Base-by-base conservation (phyloP, 1,284 basidiomycete species). In the Pascua guehoae region DNA sequence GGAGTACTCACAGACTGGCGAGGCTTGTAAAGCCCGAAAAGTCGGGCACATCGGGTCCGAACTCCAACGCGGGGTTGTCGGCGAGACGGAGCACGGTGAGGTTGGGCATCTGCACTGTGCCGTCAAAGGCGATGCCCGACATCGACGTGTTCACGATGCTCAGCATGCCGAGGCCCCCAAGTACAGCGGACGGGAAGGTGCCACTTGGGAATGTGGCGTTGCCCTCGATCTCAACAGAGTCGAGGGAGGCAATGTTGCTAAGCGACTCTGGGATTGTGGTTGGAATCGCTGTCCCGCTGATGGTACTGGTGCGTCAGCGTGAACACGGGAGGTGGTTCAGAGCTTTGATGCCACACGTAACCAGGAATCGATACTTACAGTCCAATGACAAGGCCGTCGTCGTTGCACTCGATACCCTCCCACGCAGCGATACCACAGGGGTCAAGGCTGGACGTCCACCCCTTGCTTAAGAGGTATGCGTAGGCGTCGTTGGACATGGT, bases 391-490 rank as follows among this genome's bases (percentile, higher is more conserved):
- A 72, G 60, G 0, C 71, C 70, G 37, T 62, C 56, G 0, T 56
- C 44, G 60, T 78, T 76, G 54, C 77, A 79, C 0, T 41, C 53
- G 5, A 78, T 50, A 0, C 76, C 76, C 15, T 41, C 54, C 77
- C 77, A 79, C 7, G 62, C 61, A 5, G 49, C 63, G 1, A 12
- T 7, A 57, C 24, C 24, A 32, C 77, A 76, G 0, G 69, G 66
- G 46, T 64, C 65, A 7, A 61, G 66, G 54, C 71, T 32, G 24
- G 24, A 32, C 24, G 24, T 32, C 24, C 24, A 32, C 24, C 24
- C 24, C 4, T 32, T 32, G 24, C 7, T 32, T 32, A 32, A 32
- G 24, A 32, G 24, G 24, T 32, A 32, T 32, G 24, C 24, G 24
- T 32, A 32, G 3, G 24, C 24, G 24, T 32, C 24, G 24, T 32